Base-by-base conservation (phyloP, 305 asterid species). In the Fraxinus greggii region DNA sequence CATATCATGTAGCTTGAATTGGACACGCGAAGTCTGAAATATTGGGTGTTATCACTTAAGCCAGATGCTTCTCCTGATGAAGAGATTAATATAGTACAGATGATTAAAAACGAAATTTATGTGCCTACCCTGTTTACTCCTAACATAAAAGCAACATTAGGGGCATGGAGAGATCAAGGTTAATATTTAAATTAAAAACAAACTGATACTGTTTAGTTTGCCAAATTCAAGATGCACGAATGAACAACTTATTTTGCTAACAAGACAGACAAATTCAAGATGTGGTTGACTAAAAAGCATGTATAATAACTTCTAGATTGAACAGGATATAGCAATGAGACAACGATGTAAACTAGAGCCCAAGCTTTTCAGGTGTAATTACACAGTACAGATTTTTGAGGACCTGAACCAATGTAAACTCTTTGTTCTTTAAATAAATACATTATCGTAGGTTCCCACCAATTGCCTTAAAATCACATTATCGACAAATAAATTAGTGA, bases 371-470 rank as follows among this genome's bases (percentile, higher is more conserved):
- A 36, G 31, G 78, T 61, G 42, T 61, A 76, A 61, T 26, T 63
- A 24, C 51, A 28, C 19, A 86, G 65, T 10, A 31, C 61, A 28
- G 26, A 82, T 48, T 74, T 54, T 54, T 54, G 29, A 61, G 70
- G 70, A 61, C 70, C 15, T 61, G 70, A 23, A 21, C 31, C 31
- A 23, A 23, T 23, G 31, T 61, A 61, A 61, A 61, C 31, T 59
- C 69, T 7, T 19, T 8, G 70, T 61, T 3, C 26, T 61, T 61
- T 61, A 23, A 61, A 61, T 8, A 61, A 61, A 61, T 59, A 61
- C 17, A 61, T 21, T 21, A 61, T 61, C 1, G 32, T 61, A 61
- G 32, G 32, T 23, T 61, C 2, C 72, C 32, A 21, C 17, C 65
- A 56, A 61, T 61, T 61, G 32, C 72, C 31, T 61, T 21, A 61